Evolutionary conservation across 331 rosid genomes (phyloP).

Genomic region (Quercus tomentella): DNA sequence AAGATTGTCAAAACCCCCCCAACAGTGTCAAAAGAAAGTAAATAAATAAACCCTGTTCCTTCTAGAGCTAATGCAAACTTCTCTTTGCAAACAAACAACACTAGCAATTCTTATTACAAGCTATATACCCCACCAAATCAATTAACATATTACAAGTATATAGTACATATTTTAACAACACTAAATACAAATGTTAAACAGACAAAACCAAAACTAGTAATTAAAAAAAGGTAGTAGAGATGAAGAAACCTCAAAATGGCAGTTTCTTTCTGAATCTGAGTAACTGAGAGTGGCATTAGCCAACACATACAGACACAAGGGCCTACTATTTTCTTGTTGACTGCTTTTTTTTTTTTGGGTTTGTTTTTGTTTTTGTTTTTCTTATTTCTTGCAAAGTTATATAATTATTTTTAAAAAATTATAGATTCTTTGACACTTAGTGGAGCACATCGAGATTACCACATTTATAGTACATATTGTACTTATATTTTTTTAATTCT

Average conservation of each 20-base stretch:
- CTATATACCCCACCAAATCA: constrained; percentile 8
- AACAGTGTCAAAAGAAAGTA: constrained; percentile 11
- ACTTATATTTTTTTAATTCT: background rate
- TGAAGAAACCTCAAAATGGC: constrained; percentile 12
- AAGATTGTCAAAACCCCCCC: constrained; percentile 7
- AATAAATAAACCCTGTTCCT: constrained; percentile 6
- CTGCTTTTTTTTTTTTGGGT: background rate
- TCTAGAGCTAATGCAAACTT: background rate
- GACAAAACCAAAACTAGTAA: background rate
- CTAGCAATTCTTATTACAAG: background rate
- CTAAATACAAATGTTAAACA: background rate
- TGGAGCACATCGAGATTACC: background rate
- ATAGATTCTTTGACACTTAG: background rate
- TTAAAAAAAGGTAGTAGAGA: background rate
- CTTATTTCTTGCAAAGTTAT: background rate
- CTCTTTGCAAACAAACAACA: background rate
- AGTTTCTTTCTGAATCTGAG: constrained; percentile 14
- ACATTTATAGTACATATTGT: background rate
- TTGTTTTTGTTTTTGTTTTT: background rate
- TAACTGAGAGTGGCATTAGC: background rate
- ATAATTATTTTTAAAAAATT: background rate
- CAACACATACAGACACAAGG: background rate
- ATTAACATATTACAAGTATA: background rate
- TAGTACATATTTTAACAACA: background rate
- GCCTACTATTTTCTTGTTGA: background rate